Percentiles rank a stretch among this genome's conserved stretches.
phyloP scores from a whole-genome alignment of 2,329 filamentous ascomycete genomes.

The Epichloe coenophiala region DNA sequence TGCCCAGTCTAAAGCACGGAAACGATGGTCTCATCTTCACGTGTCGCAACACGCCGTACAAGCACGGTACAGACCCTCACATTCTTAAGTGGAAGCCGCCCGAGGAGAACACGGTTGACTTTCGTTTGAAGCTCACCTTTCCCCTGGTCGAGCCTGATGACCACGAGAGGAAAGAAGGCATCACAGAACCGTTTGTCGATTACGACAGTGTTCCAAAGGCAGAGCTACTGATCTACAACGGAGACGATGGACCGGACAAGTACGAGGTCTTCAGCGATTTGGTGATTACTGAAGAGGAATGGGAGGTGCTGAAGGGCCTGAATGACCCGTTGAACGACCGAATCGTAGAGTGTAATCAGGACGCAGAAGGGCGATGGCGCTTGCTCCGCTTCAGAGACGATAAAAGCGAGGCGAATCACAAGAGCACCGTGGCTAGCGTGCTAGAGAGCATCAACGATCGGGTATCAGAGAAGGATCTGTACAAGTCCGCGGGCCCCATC shows the following conservation, averaged over 20 bases:
- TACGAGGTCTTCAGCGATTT: slow-evolving; percentile 58
- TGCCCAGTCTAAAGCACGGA: slow-evolving; percentile 75
- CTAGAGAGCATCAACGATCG: slow-evolving; percentile 79
- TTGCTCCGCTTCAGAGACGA: slow-evolving; percentile 86
- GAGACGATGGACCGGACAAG: slow-evolving; percentile 33
- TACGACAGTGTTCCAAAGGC: slow-evolving; percentile 69
- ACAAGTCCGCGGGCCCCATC: slow-evolving; percentile 55
- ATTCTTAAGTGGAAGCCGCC: slow-evolving; percentile 98
- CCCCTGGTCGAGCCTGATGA: slow-evolving; percentile 56
- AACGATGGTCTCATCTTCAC: slow-evolving; percentile 98
- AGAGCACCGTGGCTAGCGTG: slow-evolving; percentile 70
- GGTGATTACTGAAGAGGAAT: slow-evolving; percentile 61
- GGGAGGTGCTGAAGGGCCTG: slow-evolving; percentile 66
- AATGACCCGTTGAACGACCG: slow-evolving; percentile 68
- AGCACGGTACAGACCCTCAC: slow-evolving; percentile 78
- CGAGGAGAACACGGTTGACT: slow-evolving; percentile 90
- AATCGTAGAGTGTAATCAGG: slow-evolving; percentile 82
- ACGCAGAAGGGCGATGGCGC: slow-evolving; percentile 64
- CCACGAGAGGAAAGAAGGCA: slow-evolving; percentile 52
- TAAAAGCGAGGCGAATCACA: slow-evolving; percentile 83
- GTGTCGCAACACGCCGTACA: slow-evolving; percentile 77
- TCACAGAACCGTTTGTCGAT: slow-evolving; percentile 52
- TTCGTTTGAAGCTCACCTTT: slow-evolving; percentile 67
- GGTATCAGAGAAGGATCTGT: slow-evolving; percentile 71
- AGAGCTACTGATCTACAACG: slow-evolving; percentile 57